Conservation (phyloP, 2,329 filamentous ascomycete genomes). For the Onygena corvina region DNA sequence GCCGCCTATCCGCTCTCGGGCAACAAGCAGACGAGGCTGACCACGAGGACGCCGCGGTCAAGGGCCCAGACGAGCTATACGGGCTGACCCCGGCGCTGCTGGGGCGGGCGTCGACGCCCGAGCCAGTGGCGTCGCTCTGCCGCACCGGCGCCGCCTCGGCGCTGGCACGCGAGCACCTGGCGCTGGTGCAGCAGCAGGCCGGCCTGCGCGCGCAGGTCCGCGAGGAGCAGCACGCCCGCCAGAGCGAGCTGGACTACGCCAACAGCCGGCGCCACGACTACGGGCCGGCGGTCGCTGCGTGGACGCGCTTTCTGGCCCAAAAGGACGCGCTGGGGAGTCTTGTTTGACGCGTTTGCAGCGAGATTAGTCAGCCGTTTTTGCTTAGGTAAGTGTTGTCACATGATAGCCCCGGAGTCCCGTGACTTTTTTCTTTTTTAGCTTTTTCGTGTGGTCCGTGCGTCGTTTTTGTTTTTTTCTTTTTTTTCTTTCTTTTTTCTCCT, state of each 20-base stretch:
- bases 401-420: background rate
- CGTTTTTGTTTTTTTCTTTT: background rate
- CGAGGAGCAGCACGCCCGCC: slow-evolving; percentile 30
- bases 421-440: background rate
- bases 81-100: slow-evolving; percentile 26
- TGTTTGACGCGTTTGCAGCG: background rate
- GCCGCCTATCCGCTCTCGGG: slow-evolving; percentile 15
- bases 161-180: slow-evolving; percentile 23
- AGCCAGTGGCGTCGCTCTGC: slow-evolving; percentile 19
- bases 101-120: slow-evolving; percentile 23
- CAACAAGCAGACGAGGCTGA: slow-evolving; percentile 1
- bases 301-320: slow-evolving; percentile 57
- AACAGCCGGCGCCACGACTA: slow-evolving; percentile 48
- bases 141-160: slow-evolving; percentile 19
- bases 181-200: slow-evolving; percentile 24
- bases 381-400: background rate
- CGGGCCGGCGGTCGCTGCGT: slow-evolving; percentile 54
- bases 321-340: slow-evolving; percentile 45
- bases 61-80: slow-evolving; percentile 29
- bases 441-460: background rate
- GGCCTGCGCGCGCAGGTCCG: slow-evolving; percentile 27
- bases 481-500: background rate
- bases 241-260: slow-evolving; percentile 32
- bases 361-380: background rate
- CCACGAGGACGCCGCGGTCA: slow-evolving; percentile 19